phyloP scores from a whole-genome alignment of 306 rosid genomes.

The Herpetospermum pedunculosum region DNA sequence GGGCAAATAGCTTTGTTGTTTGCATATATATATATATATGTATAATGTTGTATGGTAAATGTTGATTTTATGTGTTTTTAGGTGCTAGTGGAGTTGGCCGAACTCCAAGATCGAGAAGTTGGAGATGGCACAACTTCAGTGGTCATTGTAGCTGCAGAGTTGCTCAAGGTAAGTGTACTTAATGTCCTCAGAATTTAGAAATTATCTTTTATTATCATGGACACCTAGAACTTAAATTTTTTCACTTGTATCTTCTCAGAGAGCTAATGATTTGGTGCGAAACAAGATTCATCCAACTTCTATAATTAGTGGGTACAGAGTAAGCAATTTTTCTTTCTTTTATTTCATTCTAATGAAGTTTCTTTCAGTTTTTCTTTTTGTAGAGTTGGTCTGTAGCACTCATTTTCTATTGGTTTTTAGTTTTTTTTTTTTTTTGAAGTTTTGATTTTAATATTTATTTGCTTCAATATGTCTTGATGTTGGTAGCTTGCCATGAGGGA shows the following conservation, averaged over 20 bases:
- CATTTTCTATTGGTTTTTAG: background rate
- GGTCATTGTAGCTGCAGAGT: conserved; percentile 89
- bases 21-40: background rate
- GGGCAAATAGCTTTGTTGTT: background rate
- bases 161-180: conserved; percentile 47
- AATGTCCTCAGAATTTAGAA: background rate
- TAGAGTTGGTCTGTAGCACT: background rate
- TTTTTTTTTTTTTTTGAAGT: background rate
- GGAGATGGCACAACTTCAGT: conserved; percentile 99
- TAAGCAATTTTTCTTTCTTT: conserved; percentile 14
- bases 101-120: conserved; percentile 90
- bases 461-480: conserved; percentile 3
- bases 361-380: background rate
- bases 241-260: conserved; percentile 25
- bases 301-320: conserved; percentile 92
- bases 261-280: conserved; percentile 94
- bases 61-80: conserved; percentile 10
- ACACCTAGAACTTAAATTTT: background rate
- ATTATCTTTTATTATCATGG: background rate
- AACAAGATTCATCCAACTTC: conserved; percentile 96
- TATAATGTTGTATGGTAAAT: background rate
- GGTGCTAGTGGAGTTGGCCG: conserved; percentile 95
- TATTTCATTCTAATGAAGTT: background rate
- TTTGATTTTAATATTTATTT: background rate
- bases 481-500: conserved; percentile 96